A percentile compares a stretch with the other conserved stretches of the same genome.
phyloP scores from a whole-genome alignment of 129 eudicot species.

The Lonicera japonica region DNA sequence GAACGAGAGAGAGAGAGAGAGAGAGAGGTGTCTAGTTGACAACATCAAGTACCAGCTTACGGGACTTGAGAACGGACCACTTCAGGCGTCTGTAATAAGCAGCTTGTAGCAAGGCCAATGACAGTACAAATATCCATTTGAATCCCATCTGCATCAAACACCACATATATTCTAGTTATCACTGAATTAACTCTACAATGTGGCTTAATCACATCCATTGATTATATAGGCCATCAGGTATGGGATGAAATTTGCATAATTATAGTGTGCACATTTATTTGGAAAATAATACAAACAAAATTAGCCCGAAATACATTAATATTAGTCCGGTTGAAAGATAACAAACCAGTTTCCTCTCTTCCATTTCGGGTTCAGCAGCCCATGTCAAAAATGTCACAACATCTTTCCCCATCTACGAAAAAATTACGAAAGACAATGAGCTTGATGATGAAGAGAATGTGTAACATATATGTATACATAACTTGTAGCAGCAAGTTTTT shows the following conservation, averaged over 20 bases:
- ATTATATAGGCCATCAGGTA: no score
- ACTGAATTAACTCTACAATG: neutral
- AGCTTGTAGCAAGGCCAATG: conserved; percentile 69
- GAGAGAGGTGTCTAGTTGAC: conserved; percentile 36
- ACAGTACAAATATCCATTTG: conserved; percentile 76
- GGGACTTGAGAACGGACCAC: conserved; percentile 79
- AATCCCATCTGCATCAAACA: conserved; percentile 64
- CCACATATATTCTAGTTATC: neutral
- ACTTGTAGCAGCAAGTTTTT: neutral
- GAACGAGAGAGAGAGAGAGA: neutral
- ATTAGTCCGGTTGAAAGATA: neutral
- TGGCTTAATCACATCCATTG: no score
- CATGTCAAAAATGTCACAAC: conserved; percentile 63
- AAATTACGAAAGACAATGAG: neutral
- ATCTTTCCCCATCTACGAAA: conserved; percentile 76
- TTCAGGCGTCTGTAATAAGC: conserved; percentile 63
- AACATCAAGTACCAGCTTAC: conserved; percentile 73
- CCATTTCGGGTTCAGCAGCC: conserved; percentile 97
- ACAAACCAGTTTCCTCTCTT: conserved; percentile 74
- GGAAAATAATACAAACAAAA: no score
- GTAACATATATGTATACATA: neutral
- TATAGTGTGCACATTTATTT: no score
- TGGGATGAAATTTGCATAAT: no score
- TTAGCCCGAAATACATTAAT: no score
- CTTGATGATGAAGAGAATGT: no score